Evolutionary conservation across 306 rosid species (phyloP).

Genomic region (Dalbergia oliveri): DNA sequence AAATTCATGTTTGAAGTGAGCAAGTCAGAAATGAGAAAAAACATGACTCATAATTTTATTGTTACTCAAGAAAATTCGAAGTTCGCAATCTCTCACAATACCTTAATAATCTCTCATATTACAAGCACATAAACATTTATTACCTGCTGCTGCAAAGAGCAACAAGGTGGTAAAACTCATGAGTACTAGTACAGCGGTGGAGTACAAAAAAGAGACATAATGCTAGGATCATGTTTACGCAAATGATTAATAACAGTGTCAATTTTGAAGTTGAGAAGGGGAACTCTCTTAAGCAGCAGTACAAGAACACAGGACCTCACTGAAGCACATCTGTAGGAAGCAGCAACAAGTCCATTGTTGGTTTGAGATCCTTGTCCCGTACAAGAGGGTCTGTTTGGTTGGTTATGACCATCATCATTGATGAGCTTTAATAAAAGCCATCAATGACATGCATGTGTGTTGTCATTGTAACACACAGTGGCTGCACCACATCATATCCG

Average conservation of each 20-base stretch:
- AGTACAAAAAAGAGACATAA: conserved; percentile 8
- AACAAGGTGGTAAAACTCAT: conserved; percentile 21
- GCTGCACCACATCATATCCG: background rate
- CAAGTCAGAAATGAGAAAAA: background rate
- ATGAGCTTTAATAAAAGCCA: conserved; percentile 31
- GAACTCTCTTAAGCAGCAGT: conserved; percentile 55
- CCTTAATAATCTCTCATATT: conserved; percentile 8
- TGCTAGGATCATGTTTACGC: conserved; percentile 33
- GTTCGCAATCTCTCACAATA: conserved; percentile 5
- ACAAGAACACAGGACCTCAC: conserved; percentile 41
- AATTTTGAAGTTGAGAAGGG: conserved; percentile 60
- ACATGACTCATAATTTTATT: conserved; percentile 5
- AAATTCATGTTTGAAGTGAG: background rate
- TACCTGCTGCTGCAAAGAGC: conserved; percentile 22
- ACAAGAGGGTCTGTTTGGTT: conserved; percentile 45
- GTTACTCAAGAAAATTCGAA: background rate
- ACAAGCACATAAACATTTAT: conserved; percentile 40
- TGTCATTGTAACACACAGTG: background rate
- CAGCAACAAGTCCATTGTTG: conserved; percentile 33
- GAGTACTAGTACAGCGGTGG: conserved; percentile 28
- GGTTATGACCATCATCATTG: conserved; percentile 31
- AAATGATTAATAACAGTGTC: conserved; percentile 17
- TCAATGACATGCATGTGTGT: conserved; percentile 5
- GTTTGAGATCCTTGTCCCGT: conserved; percentile 40
- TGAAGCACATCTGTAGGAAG: conserved; percentile 27